Evolutionary conservation across 768 basidiomycete species (phyloP).

Genomic region (Tremella fuciformis): DNA sequence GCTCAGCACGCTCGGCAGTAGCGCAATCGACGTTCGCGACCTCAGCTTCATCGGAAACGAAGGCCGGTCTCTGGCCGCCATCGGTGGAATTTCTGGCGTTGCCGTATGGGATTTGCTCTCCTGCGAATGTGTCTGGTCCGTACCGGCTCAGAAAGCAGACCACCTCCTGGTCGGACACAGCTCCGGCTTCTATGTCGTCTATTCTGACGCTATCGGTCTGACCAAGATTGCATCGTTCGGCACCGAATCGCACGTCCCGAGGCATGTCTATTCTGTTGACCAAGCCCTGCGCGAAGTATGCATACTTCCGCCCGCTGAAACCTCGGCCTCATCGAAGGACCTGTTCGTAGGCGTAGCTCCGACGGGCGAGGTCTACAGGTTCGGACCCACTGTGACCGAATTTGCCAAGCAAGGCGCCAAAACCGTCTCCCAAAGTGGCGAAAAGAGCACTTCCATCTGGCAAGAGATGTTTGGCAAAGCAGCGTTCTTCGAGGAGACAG

Average conservation of each 20-base stretch:
- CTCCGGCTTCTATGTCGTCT: not conserved
- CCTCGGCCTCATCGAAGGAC: too few relatives aligned
- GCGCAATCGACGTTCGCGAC: slow-evolving; percentile 56
- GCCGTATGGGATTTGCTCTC: slow-evolving; percentile 52
- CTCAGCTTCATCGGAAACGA: slow-evolving; percentile 65
- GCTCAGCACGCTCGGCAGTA: slow-evolving; percentile 60
- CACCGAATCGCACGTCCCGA: not conserved
- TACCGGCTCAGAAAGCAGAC: not conserved
- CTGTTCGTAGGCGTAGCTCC: slow-evolving; percentile 32
- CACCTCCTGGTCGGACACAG: not conserved
- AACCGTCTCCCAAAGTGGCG: slow-evolving; percentile 52
- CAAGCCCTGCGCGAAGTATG: slow-evolving; percentile 8
- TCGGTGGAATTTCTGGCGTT: slow-evolving; percentile 37
- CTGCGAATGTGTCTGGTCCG: slow-evolving; percentile 43
- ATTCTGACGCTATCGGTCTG: not conserved
- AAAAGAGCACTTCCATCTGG: slow-evolving; percentile 64
- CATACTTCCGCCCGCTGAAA: not conserved
- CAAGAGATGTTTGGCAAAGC: slow-evolving; percentile 86
- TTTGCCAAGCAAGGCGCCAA: slow-evolving; percentile 55
- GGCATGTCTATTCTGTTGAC: not conserved
- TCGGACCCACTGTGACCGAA: slow-evolving; percentile 41
- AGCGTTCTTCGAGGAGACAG: slow-evolving; percentile 56
- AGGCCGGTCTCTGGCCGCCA: slow-evolving; percentile 68
- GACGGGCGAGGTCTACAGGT: slow-evolving; percentile 47
- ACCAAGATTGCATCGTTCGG: not conserved